These are phyloP conservation scores for Diospyros kaki DNA, from an alignment of 148 eudicot genomes.

Conservation along the genomic window DNA sequence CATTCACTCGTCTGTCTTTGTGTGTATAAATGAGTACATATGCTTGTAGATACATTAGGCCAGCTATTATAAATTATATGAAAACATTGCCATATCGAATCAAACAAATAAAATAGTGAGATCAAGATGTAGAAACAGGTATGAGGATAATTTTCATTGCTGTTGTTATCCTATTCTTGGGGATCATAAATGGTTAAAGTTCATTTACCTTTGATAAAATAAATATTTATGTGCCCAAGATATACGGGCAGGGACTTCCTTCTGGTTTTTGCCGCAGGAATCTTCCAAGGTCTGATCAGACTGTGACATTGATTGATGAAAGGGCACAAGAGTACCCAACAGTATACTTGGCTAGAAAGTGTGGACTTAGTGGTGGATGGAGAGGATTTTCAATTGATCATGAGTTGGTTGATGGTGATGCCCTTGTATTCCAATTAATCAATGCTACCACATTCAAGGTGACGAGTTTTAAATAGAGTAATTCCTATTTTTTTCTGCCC, in stretches of 20 bases:
- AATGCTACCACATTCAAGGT: conserved; percentile 60
- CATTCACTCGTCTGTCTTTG: too few species aligned
- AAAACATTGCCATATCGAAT: too few species aligned
- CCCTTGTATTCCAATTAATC: conserved; percentile 64
- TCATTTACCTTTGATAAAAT: neutral
- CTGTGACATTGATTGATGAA: conserved; percentile 68
- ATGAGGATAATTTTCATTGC: too few species aligned
- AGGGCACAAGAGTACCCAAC: conserved; percentile 59
- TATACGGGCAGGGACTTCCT: conserved; percentile 41
- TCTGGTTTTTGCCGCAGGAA: conserved; percentile 42
- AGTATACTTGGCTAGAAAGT: conserved; percentile 62
- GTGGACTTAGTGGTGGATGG: conserved; percentile 96
- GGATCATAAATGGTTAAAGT: neutral
- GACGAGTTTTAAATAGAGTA: neutral
- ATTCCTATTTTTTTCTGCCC: neutral
- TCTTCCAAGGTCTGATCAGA: conserved; percentile 57
- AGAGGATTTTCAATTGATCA: conserved; percentile 69
- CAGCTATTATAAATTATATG: too few species aligned
- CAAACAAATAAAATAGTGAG: too few species aligned
- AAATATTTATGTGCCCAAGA: neutral
- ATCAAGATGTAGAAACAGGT: too few species aligned
- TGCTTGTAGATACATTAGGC: too few species aligned
- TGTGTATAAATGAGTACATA: too few species aligned
- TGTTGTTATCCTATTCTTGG: too few species aligned
- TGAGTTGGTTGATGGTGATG: conserved; percentile 81